These are phyloP conservation scores for Tetracladium maxilliforme DNA, from an alignment of 2,329 filamentous ascomycete genomes.

Conservation along the genomic window DNA sequence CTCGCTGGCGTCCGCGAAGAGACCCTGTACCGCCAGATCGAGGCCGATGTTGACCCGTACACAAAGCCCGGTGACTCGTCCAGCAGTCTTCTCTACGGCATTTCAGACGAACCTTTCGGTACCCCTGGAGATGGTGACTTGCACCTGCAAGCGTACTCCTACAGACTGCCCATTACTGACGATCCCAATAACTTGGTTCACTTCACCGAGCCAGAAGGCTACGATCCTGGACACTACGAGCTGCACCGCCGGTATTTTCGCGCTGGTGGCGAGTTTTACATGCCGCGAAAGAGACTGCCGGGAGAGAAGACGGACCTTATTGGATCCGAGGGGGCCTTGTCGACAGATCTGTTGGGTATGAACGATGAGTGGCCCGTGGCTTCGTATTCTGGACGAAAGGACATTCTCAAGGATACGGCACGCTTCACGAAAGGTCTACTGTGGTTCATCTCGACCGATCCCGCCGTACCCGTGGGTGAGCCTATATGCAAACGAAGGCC, in stretches of 20 bases:
- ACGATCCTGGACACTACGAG: conserved; percentile 7
- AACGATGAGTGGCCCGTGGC: conserved; percentile 7
- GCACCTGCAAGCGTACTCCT: conserved; percentile 9
- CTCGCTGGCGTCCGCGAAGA: conserved; percentile 7
- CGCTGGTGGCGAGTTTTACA: conserved; percentile 5
- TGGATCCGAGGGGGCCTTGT: conserved; percentile 7
- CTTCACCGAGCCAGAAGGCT: conserved; percentile 7
- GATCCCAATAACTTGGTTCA: conserved; percentile 5
- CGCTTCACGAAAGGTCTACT: no score
- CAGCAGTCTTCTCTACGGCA: conserved; percentile 8
- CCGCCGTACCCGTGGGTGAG: no score
- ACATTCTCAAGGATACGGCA: conserved; percentile 4
- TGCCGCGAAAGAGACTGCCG: conserved; percentile 4
- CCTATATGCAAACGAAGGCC: no score
- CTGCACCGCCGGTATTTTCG: conserved; percentile 4
- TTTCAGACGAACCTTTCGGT: conserved; percentile 6
- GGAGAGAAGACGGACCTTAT: conserved; percentile 7
- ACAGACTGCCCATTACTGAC: conserved; percentile 8
- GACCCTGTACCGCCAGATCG: conserved; percentile 7
- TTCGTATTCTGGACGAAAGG: conserved; percentile 4
- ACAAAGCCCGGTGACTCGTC: conserved; percentile 4
- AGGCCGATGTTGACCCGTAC: conserved; percentile 9
- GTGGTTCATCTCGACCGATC: no score
- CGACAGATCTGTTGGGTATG: conserved; percentile 10
- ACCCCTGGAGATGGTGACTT: conserved; percentile 7